Base-by-base conservation (phyloP, 805 yeast species). In the Metschnikowia reukaufii region DNA sequence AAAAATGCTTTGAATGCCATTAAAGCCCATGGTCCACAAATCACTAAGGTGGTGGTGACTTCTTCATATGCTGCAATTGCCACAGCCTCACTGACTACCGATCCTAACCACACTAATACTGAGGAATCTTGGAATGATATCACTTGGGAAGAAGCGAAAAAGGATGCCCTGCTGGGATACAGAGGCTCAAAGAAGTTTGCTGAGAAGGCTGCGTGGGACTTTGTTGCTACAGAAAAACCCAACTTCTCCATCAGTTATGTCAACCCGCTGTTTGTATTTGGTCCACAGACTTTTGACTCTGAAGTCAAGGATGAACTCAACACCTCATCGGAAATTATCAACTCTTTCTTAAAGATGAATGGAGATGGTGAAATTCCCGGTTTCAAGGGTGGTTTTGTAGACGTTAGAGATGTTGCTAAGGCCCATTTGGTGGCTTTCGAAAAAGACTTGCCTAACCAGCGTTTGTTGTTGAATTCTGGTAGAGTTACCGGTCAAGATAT, bases 111-210 rank as follows among this genome's bases (percentile, higher is more conserved):
- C 7, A 33, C 39, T 29, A 34, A 20, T 9, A 44, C 19, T 8
- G 47, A 44, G 31, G 43, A 38, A 12, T 33, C 43, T 6, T 79
- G 84, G 81, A 81, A 81, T 49, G 77, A 76, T 36, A 66, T 78
- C 23, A 70, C 79, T 13, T 74, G 77, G 72, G 79, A 77, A 42
- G 72, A 73, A 47, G 60, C 61, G 9, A 35, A 45, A 33, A 41
- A 37, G 16, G 35, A 39, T 27, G 9, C 36, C 10, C 39, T 19
- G 23, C 21, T 23, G 31, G 47, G 47, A 21, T 44, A 44, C 39
- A 23, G 38, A 19, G 47, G 47, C 3, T 44, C 43, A 4, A 44
- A 44, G 39, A 44, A 32, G 30, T 44, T 45, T 36, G 49, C 49
- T 9, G 49, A 84, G 64, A 56, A 66, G 49, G 64, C 66, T 6